Evolutionary conservation across 2,329 filamentous ascomycete species (phyloP).

Genomic region (Talaromyces sp.): DNA sequence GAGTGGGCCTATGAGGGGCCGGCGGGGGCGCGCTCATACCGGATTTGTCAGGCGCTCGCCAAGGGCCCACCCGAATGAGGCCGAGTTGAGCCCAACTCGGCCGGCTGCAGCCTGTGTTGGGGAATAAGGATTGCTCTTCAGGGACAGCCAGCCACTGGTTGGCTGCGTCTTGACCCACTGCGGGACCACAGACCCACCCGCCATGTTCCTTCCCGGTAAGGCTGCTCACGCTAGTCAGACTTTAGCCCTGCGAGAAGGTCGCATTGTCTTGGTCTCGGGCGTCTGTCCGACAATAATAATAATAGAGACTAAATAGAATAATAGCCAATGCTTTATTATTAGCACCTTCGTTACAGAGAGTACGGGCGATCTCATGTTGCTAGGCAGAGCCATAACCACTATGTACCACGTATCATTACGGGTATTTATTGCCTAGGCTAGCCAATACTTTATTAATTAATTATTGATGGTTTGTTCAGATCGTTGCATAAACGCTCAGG

Average conservation of each 20-base stretch:
- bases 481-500: background rate
- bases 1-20: background rate
- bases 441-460: no score
- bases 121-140: slow-evolving; percentile 4
- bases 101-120: background rate
- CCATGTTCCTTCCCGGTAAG: background rate
- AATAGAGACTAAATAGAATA: no score
- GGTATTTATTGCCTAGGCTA: no score
- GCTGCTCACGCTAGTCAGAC: background rate
- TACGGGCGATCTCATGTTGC: no score
- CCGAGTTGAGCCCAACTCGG: background rate
- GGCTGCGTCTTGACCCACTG: background rate
- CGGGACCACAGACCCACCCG: background rate
- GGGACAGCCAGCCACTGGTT: slow-evolving; percentile 2
- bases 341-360: background rate
- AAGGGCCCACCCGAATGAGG: background rate
- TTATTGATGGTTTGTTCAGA: no score
- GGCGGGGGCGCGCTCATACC: background rate
- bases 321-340: background rate
- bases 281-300: background rate
- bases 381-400: no score
- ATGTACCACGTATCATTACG: no score
- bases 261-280: background rate
- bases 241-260: background rate
- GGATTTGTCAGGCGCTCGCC: background rate